Conservation (phyloP, 83 land plant species). For the Isoetes engelmannii region DNA sequence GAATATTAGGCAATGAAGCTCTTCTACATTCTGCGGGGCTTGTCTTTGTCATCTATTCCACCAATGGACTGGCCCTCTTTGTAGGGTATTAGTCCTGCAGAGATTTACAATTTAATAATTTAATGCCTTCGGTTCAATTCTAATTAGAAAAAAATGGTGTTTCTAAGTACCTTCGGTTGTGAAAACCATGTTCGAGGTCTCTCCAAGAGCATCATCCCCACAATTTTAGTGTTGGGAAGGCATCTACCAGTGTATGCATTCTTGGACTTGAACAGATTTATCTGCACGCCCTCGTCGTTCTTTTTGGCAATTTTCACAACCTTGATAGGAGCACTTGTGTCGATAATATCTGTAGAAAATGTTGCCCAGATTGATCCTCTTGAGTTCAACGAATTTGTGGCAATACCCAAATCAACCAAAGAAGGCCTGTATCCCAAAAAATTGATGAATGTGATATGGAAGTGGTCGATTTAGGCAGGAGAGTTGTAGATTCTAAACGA, state of each 20-base stretch:
- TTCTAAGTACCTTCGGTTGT: constrained; percentile 64
- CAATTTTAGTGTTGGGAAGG: constrained; percentile 85
- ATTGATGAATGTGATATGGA: too few species aligned
- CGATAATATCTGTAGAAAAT: constrained; percentile 67
- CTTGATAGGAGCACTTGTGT: constrained; percentile 57
- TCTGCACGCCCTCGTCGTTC: constrained; percentile 65
- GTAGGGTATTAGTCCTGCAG: constrained; percentile 74
- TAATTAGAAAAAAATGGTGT: too few species aligned
- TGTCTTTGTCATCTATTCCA: constrained; percentile 85
- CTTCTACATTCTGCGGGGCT: constrained; percentile 85
- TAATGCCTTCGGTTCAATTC: too few species aligned
- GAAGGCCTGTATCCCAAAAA: too few species aligned
- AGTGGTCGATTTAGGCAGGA: too few species aligned
- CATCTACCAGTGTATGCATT: constrained; percentile 71
- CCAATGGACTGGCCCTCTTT: constrained; percentile 98
- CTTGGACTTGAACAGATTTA: constrained; percentile 78
- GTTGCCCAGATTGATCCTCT: too few species aligned
- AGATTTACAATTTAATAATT: too few species aligned
- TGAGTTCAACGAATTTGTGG: too few species aligned
- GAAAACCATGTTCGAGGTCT: constrained; percentile 98
- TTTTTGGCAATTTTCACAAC: constrained; percentile 67
- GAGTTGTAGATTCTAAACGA: too few species aligned
- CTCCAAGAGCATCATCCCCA: constrained; percentile 99
- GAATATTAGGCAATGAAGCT: constrained; percentile 97
- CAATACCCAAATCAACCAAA: too few species aligned